A percentile compares a stretch with the other conserved stretches of the same genome.
Evolutionary conservation across 192 early-diverging fungal genomes (phyloP).

Genomic region (Entomortierella parvispora): DNA sequence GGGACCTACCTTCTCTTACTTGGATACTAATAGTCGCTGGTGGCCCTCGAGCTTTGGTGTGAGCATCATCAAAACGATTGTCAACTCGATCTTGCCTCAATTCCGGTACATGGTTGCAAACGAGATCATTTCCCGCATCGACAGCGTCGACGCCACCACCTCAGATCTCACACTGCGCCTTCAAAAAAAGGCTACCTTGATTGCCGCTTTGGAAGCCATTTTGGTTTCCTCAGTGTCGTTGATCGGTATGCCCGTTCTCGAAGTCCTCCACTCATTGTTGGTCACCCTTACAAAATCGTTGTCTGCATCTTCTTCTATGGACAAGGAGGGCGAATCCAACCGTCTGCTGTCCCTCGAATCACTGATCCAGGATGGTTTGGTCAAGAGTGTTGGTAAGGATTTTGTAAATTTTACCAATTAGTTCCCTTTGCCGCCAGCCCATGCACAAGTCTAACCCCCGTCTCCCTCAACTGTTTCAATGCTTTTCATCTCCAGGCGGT

Average conservation of each 20-base stretch:
- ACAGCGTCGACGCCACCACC: constrained; percentile 27
- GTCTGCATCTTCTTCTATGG: constrained; percentile 4
- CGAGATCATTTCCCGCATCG: constrained; percentile 57
- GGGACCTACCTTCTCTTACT: constrained; percentile 33
- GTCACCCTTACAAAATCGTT: constrained; percentile 51
- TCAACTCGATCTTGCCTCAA: constrained; percentile 52
- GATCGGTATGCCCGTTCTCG: constrained; percentile 62
- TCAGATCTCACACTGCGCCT: constrained; percentile 22
- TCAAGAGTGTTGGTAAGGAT: constrained; percentile 45
- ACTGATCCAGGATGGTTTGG: constrained; percentile 32
- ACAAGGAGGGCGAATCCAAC: constrained; percentile 24
- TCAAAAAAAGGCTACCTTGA: constrained; percentile 56
- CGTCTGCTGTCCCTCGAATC: constrained; percentile 18
- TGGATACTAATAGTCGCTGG: constrained; percentile 51
- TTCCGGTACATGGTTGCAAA: constrained; percentile 61
- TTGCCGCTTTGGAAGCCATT: constrained; percentile 55
- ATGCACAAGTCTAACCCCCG: too few relatives aligned
- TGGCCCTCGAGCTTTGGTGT: constrained; percentile 50
- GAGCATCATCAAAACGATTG: constrained; percentile 34
- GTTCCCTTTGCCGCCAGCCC: background rate
- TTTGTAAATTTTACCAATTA: background rate
- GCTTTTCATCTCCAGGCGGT: constrained; percentile 44
- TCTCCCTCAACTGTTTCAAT: background rate
- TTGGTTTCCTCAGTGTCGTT: constrained; percentile 55
- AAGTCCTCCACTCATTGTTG: constrained; percentile 61